Base-by-base conservation (phyloP, 345 rosid genomes). In the Hypericum perforatum region DNA sequence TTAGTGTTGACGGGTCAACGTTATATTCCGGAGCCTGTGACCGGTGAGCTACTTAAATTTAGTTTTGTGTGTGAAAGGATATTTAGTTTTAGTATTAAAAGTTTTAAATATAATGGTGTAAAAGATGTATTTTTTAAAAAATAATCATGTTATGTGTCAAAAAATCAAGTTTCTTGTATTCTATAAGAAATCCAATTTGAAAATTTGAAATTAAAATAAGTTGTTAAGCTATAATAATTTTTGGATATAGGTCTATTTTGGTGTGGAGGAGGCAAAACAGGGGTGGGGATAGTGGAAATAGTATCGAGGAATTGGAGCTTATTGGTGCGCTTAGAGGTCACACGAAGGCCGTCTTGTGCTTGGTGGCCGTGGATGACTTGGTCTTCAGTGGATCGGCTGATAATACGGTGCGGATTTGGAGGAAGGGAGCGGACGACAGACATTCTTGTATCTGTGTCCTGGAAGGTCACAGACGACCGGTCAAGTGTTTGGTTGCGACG, bases 11-110 rank as follows among this genome's bases (percentile, higher is more conserved):
- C 2, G 94, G 88, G 14, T 62, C 64, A 16, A 76, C 78, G 46
- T 61, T 88, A 39, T 84, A 78, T 64, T 88, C 96, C 0, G 96
- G 94, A 16, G 90, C 87, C 0, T 82, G 86, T 54, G 96, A 87
- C 59, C 54, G 82, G 49, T 82, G 86, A 6, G 32, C 4, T 22
- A 22, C 4, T 22, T 22, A 22, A 22, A n/a, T n/a, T n/a, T n/a
- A n/a, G n/a, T n/a, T n/a, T n/a, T n/a, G n/a, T n/a, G n/a, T n/a
- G n/a, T n/a, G n/a, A n/a, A n/a, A n/a, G n/a, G n/a, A n/a, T n/a
- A n/a, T n/a, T n/a, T n/a, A n/a, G n/a, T n/a, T n/a, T n/a, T n/a
- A n/a, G n/a, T n/a, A n/a, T n/a, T n/a, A n/a, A n/a, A n/a, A n/a
- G n/a, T n/a, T n/a, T n/a, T n/a, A n/a, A n/a, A n/a, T n/a, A n/a